phyloP scores from a whole-genome alignment of 257 asterid genomes.

The Ajuga chamaepitys region DNA sequence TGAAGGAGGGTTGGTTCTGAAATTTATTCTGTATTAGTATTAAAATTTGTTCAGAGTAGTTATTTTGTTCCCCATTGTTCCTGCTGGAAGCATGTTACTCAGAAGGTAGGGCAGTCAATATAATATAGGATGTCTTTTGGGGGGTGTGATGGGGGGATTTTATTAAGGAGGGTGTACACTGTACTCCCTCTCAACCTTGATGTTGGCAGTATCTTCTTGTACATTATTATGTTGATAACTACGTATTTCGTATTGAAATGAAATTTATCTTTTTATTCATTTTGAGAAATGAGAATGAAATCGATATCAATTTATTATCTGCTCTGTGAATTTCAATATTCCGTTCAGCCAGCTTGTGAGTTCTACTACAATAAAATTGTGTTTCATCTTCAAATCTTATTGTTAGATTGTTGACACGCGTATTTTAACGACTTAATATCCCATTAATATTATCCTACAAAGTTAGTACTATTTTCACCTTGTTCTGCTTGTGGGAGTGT shows the following conservation, averaged over 20 bases:
- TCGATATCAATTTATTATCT: no score
- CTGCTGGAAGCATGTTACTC: slow-evolving; percentile 11
- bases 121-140: slow-evolving; percentile 4
- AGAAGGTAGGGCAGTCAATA: slow-evolving; percentile 15
- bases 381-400: no score
- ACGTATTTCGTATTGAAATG: slow-evolving; percentile 6
- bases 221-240: slow-evolving; percentile 19
- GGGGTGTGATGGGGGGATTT: not conserved
- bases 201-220: slow-evolving; percentile 10
- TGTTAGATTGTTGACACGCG: no score
- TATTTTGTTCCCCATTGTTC: slow-evolving; percentile 3
- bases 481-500: no score
- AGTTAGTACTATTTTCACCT: no score
- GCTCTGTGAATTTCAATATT: no score
- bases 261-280: not conserved
- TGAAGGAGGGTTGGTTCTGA: not conserved
- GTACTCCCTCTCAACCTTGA: not conserved
- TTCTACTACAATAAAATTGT: no score
- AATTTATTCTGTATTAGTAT: not conserved
- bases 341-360: no score
- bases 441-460: no score
- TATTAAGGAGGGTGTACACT: no score
- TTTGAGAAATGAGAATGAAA: no score
- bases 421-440: no score
- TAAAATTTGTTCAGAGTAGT: slow-evolving; percentile 13